A percentile compares a stretch with the other conserved stretches of the same genome.
phyloP scores from a whole-genome alignment of 2,329 filamentous ascomycete species.

The Trichoderma hamatum region DNA sequence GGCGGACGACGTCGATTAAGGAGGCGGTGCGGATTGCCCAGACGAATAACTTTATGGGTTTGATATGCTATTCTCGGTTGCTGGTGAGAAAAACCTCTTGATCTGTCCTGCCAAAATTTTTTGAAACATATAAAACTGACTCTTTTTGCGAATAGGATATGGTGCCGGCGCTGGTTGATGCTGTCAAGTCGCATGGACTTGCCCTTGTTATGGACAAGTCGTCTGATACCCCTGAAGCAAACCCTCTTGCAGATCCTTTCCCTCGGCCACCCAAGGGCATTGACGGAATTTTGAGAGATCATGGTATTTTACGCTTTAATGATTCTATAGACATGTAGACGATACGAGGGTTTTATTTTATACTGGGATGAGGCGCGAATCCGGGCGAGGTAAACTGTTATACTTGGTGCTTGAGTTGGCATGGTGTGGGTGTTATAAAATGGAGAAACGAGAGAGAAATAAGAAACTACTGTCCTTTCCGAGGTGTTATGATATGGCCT shows the following conservation, averaged over 20 bases:
- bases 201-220: constrained; percentile 90
- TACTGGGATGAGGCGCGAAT: constrained; percentile 11
- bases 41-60: constrained; percentile 96
- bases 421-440: neutral
- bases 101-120: no score
- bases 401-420: neutral
- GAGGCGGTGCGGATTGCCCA: constrained; percentile 91
- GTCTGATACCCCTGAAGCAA: constrained; percentile 52
- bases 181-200: constrained; percentile 91
- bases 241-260: constrained; percentile 53
- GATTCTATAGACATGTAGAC: constrained; percentile 76
- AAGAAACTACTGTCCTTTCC: constrained; percentile 2
- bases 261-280: constrained; percentile 74
- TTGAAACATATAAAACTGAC: neutral
- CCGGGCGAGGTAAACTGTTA: neutral
- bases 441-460: neutral
- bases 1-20: constrained; percentile 83
- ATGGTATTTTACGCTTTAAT: constrained; percentile 89
- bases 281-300: constrained; percentile 81
- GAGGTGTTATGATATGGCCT: neutral
- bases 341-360: neutral
- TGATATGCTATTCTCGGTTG: constrained; percentile 86
- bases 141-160: constrained; percentile 66
- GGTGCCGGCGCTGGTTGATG: constrained; percentile 87
- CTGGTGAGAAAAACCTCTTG: constrained; percentile 60